Percentiles rank a stretch among this genome's conserved stretches.
Evolutionary conservation across 1,284 basidiomycete genomes (phyloP).

Genomic region (Ustilago shanxiensis): DNA sequence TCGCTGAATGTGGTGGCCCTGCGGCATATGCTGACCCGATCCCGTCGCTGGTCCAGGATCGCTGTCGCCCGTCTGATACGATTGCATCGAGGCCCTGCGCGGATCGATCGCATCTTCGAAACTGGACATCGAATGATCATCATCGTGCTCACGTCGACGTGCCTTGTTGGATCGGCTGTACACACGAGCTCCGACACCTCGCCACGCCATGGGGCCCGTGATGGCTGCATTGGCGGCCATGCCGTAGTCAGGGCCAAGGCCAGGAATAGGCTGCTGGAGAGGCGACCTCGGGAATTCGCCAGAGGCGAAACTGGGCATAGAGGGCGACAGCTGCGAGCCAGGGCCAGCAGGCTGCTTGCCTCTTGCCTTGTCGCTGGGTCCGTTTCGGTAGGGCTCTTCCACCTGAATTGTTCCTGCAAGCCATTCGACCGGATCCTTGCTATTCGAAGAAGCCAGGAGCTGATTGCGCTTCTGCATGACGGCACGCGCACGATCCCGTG

Average conservation of each 20-base stretch:
- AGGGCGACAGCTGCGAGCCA: constrained; percentile 45
- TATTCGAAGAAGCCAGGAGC: constrained; percentile 57
- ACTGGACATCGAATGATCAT: constrained; percentile 58
- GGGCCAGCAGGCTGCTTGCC: constrained; percentile 60
- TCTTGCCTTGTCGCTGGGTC: constrained; percentile 58
- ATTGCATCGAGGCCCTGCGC: constrained; percentile 59
- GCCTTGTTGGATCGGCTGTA: constrained; percentile 48
- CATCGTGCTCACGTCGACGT: constrained; percentile 51
- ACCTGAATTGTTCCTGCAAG: constrained; percentile 43
- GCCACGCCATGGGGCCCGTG: constrained; percentile 49
- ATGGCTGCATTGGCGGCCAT: constrained; percentile 30
- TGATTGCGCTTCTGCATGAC: constrained; percentile 87
- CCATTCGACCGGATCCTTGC: constrained; percentile 65
- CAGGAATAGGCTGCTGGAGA: constrained; percentile 33
- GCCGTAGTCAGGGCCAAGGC: constrained; percentile 44
- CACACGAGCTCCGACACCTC: constrained; percentile 37
- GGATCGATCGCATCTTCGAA: constrained; percentile 56
- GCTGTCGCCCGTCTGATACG: constrained; percentile 61
- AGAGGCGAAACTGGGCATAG: constrained; percentile 43
- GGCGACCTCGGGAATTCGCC: constrained; percentile 50
- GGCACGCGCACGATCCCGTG: constrained; percentile 87
- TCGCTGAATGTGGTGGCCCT: constrained; percentile 51
- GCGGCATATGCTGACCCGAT: constrained; percentile 31
- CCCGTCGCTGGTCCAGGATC: constrained; percentile 59
- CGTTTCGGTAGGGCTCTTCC: constrained; percentile 32